Evolutionary conservation across 164 flowering plant species (phyloP).

Genomic region (Umbilicus rupestris): DNA sequence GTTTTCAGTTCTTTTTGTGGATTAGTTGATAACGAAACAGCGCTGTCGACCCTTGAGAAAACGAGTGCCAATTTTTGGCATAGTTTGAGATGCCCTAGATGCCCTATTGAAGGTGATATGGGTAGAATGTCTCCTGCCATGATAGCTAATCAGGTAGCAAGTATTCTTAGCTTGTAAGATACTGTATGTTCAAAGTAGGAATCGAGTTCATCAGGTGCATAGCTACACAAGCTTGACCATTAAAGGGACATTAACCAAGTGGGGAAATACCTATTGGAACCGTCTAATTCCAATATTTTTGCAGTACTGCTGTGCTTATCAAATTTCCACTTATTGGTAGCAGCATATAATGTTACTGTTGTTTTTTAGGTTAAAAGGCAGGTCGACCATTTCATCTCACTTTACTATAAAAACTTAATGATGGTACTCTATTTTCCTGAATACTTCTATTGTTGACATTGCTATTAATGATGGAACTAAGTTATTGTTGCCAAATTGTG

Average conservation of each 20-base stretch:
- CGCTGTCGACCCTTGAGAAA: conserved; percentile 22
- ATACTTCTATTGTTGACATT: background rate
- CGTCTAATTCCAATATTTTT: background rate
- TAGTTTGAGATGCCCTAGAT: conserved; percentile 59
- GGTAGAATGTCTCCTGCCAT: conserved; percentile 54
- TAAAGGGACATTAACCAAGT: background rate
- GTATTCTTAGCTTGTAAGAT: background rate
- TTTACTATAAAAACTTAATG: conserved; percentile 70
- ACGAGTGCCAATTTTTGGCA: conserved; percentile 45
- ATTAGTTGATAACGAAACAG: conserved; percentile 24
- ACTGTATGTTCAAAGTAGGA: background rate
- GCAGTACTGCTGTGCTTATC: background rate
- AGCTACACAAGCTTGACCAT: background rate
- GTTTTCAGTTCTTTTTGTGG: conserved; percentile 37
- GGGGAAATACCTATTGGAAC: background rate
- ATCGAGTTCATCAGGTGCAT: background rate
- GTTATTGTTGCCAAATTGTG: background rate
- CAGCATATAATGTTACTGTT: background rate
- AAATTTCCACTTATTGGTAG: background rate
- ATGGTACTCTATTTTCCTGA: conserved; percentile 36
- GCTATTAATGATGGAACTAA: background rate
- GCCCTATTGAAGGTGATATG: conserved; percentile 58
- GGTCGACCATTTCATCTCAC: conserved; percentile 64
- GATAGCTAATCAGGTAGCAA: conserved; percentile 82
- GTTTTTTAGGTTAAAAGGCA: conserved; percentile 68